Conservation (phyloP, 768 basidiomycete genomes). For the Gloeostereum incarnatum region DNA sequence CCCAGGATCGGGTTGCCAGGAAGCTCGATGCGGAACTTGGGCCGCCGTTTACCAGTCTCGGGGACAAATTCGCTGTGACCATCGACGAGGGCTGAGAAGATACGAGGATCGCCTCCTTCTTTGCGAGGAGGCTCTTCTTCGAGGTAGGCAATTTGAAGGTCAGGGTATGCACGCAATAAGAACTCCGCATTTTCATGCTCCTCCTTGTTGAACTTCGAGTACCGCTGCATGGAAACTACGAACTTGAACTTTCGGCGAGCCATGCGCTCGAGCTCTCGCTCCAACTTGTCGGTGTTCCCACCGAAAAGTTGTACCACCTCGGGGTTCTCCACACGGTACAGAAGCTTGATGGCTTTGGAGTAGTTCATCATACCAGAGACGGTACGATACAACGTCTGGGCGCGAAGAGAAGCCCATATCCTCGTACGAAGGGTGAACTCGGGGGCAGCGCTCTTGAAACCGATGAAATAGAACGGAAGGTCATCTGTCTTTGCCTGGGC, state of each 20-base stretch:
- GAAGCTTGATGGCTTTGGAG: conserved; percentile 96
- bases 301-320: conserved; percentile 97
- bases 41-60: conserved; percentile 79
- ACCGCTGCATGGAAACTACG: conserved; percentile 98
- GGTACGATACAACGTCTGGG: conserved; percentile 96
- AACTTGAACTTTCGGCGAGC: conserved; percentile 98
- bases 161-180: conserved; percentile 92
- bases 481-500: conserved; percentile 79
- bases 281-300: conserved; percentile 94
- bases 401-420: conserved; percentile 98
- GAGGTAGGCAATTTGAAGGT: conserved; percentile 96
- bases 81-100: conserved; percentile 95
- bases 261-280: conserved; percentile 96
- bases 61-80: conserved; percentile 95
- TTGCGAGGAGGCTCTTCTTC: conserved; percentile 93
- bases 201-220: conserved; percentile 99
- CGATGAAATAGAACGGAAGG: conserved; percentile 95
- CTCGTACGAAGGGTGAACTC: conserved; percentile 98
- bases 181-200: conserved; percentile 99
- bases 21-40: conserved; percentile 97
- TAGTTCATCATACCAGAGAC: conserved; percentile 99
- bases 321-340: conserved; percentile 99
- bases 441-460: conserved; percentile 97
- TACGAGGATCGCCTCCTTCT: conserved; percentile 90
- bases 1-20: conserved; percentile 99